A percentile compares a stretch with the other conserved stretches of the same genome.
Evolutionary conservation across 768 basidiomycete genomes (phyloP).

Genomic region (Aureoboletus auriporus): DNA sequence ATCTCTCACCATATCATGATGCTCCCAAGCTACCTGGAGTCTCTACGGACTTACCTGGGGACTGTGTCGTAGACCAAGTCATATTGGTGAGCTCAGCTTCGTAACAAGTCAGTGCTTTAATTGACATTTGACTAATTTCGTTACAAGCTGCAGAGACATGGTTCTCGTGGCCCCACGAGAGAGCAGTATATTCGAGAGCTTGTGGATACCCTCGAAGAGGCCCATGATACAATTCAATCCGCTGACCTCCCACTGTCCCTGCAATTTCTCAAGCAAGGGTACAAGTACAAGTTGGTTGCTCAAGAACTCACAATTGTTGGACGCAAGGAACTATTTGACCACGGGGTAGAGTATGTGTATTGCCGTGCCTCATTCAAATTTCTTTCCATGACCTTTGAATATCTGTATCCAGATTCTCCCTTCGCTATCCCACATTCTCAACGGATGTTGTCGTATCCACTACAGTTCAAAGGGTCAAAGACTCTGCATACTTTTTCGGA

Average conservation of each 20-base stretch:
- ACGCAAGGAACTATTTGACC: conserved; percentile 32
- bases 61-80: conserved; percentile 35
- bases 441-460: conserved; percentile 6
- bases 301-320: conserved; percentile 35
- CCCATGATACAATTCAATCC: conserved; percentile 18
- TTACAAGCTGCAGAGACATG: conserved; percentile 36
- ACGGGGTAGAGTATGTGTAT: conserved; percentile 32
- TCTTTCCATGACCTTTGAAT: background rate
- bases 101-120: background rate
- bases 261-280: conserved; percentile 34
- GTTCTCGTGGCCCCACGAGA: conserved; percentile 31
- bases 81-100: conserved; percentile 27
- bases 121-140: background rate
- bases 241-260: conserved; percentile 29
- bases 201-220: conserved; percentile 24
- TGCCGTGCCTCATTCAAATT: background rate
- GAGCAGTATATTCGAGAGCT: conserved; percentile 32
- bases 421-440: conserved; percentile 8
- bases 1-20: conserved; percentile 32
- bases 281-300: conserved; percentile 26
- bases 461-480: conserved; percentile 23
- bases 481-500: conserved; percentile 36
- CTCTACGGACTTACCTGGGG: conserved; percentile 26
- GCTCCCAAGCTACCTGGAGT: conserved; percentile 26
- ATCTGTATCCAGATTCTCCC: conserved; percentile 10